These are phyloP conservation scores for Lotus japonicus DNA, from an alignment of 306 rosid genomes.

Conservation along the genomic window DNA sequence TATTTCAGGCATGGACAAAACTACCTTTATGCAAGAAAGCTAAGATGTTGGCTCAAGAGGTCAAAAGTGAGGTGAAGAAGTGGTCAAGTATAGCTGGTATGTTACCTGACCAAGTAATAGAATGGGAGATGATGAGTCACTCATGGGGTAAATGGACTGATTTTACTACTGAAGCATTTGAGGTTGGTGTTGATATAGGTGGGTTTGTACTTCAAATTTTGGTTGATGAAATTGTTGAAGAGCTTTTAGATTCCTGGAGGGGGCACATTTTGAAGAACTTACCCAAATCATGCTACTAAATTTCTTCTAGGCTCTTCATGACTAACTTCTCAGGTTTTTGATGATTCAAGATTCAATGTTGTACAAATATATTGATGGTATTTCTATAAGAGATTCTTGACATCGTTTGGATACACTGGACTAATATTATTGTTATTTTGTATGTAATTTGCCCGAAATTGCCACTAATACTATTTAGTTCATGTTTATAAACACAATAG, in stretches of 20 bases:
- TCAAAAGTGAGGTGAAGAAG: constrained; percentile 41
- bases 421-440: no score
- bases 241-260: constrained; percentile 24
- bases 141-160: constrained; percentile 65
- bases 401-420: background rate
- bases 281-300: background rate
- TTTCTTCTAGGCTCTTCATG: constrained; percentile 1
- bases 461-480: background rate
- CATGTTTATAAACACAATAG: no score
- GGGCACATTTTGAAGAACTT: constrained; percentile 21
- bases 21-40: constrained; percentile 22
- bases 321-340: background rate
- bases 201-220: constrained; percentile 42
- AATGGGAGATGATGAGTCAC: constrained; percentile 75
- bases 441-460: background rate
- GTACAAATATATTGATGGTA: constrained; percentile 34
- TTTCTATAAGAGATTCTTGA: background rate
- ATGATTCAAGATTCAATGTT: constrained; percentile 13
- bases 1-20: constrained; percentile 38
- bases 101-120: constrained; percentile 52
- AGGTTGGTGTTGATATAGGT: constrained; percentile 49
- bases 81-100: constrained; percentile 46
- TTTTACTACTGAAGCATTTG: constrained; percentile 56
- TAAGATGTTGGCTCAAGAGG: constrained; percentile 32
- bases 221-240: constrained; percentile 55